Base-by-base conservation (phyloP, 164 flowering plant species). In the Stephania yunnanensis region DNA sequence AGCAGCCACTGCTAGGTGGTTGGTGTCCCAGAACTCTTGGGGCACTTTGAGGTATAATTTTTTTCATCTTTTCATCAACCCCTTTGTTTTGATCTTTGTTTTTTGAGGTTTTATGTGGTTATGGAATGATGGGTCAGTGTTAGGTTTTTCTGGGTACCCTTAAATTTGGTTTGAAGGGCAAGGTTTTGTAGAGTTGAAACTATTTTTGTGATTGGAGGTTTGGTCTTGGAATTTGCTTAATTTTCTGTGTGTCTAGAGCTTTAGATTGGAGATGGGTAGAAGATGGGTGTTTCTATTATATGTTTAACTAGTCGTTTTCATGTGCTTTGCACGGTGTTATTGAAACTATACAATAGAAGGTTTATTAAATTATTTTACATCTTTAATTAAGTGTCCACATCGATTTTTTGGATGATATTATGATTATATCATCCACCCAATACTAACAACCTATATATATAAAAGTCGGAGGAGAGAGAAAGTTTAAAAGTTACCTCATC, bases 1-100 rank as follows among this genome's bases (percentile, higher is more conserved):
- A 64, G 93, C 88, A 30, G 84, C 84, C 65, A 83, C 84, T 53
- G 97, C 98, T 73, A 90, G 98, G 65, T 92, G 98, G 97, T 78
- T 94, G 80, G 93, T 86, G 46, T 83, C 91, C 71, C 88, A 86
- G 86, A 90, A 85, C 78, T 83, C 88, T 0, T 94, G 97, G 98
- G 97, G 95, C 2, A 89, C 89, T 71, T 83, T 94, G 67, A 94
- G 86, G 98, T 91, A 80, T 44, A 44, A 1, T 71, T 25, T 17
- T 61, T 10, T 25, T 7, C 66, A 19, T 61, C 25, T n/a, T 61
- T 61, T 61, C 7, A n/a, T 61, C 7, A 15, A 5, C 9, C 15
- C 15, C 4, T 50, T 9, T 11, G 55, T 7, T 50, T 3, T 50
- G 55, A 15, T 7, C 15, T 2, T 10, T 50, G 12, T 50, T 50